These are phyloP conservation scores for Eucalyptus dawsonii DNA, from an alignment of 345 rosid species.

Conservation along the genomic window DNA sequence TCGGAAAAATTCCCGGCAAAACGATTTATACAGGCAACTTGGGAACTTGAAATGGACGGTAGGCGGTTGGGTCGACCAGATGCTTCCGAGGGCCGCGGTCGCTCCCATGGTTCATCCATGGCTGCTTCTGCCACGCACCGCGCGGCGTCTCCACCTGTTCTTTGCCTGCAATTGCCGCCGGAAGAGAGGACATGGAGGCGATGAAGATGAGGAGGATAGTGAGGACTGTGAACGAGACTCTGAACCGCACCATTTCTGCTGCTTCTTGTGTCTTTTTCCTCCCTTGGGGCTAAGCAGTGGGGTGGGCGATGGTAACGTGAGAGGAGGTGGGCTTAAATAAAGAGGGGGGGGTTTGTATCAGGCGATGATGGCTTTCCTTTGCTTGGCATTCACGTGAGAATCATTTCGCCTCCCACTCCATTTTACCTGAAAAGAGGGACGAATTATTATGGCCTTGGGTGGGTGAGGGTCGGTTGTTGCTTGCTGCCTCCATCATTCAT, in stretches of 20 bases:
- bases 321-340: background rate
- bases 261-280: accelerated
- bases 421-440: background rate
- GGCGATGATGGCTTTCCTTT: constrained; percentile 8
- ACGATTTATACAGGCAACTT: background rate
- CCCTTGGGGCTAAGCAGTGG: background rate
- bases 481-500: background rate
- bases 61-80: constrained; percentile 1
- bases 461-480: background rate
- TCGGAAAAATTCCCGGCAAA: background rate
- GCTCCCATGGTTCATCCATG: constrained; percentile 20
- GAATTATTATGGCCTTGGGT: background rate
- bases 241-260: background rate
- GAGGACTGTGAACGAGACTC: background rate
- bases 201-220: constrained; percentile 9
- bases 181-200: background rate
- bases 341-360: background rate
- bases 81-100: constrained; percentile 17
- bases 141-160: background rate
- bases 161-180: background rate
- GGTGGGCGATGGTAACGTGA: background rate
- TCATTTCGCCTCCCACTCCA: background rate
- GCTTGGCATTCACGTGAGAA: constrained; percentile 5
- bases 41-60: background rate
- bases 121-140: background rate